These are phyloP conservation scores for Aspergillus flavus DNA, from an alignment of 2,329 filamentous ascomycete species.

Conservation along the genomic window DNA sequence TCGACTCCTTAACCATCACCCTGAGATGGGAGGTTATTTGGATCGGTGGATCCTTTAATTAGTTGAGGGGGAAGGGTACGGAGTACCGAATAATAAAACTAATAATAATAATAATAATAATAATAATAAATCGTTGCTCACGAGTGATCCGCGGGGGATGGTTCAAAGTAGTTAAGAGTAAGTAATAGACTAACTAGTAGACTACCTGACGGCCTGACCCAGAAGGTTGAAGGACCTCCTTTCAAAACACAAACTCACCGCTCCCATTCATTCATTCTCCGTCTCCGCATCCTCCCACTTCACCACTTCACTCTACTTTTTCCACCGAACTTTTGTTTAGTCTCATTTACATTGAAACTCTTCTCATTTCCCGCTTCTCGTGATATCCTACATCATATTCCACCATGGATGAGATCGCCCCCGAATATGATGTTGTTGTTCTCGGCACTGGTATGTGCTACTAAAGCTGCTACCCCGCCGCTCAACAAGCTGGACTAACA, in stretches of 20 bases:
- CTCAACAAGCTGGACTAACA: constrained; percentile 34
- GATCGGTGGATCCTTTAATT: constrained; percentile 4
- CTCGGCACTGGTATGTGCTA: constrained; percentile 82
- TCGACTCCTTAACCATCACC: not conserved
- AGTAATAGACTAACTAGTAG: not conserved
- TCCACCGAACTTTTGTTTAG: not conserved
- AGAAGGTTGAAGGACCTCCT: constrained; percentile 6
- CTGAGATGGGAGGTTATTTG: constrained; percentile 2
- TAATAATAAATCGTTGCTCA: constrained; percentile 9
- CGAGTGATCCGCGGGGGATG: constrained; percentile 24
- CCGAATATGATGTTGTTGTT: constrained; percentile 98
- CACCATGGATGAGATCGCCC: constrained; percentile 95
- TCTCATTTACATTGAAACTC: not conserved
- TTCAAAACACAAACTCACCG: constrained; percentile 19
- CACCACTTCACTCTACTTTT: constrained; percentile 3
- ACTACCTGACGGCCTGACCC: constrained; percentile 5
- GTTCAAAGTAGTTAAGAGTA: not conserved
- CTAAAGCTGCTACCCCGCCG: constrained; percentile 39
- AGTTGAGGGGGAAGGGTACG: not conserved
- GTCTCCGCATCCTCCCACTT: constrained; percentile 24
- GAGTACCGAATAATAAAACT: not conserved
- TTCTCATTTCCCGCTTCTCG: constrained; percentile 16
- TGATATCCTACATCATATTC: constrained; percentile 17
- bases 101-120: constrained; percentile 5
- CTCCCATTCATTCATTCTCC: constrained; percentile 12